Evolutionary conservation across 495 filamentous ascomycete genomes (phyloP).

Genomic region (Pyrenopolyporus hunteri): DNA sequence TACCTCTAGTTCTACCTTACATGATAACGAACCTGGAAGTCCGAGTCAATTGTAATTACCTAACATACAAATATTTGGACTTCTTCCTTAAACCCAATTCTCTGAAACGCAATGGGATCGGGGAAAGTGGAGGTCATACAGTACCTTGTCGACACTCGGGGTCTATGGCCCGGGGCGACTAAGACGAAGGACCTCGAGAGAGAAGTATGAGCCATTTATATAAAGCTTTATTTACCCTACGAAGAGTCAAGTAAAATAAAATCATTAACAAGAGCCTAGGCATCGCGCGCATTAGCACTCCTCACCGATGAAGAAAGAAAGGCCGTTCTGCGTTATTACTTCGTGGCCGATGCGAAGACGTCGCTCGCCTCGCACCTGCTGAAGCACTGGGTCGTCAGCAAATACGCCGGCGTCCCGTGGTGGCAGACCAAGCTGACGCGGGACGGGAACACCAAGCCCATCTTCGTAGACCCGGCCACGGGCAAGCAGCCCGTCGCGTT

Average conservation of each 20-base stretch:
- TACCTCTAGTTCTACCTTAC: no score
- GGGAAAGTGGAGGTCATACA: slow-evolving; percentile 44
- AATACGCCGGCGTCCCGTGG: slow-evolving; percentile 71
- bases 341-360: slow-evolving; percentile 69
- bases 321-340: slow-evolving; percentile 62
- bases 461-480: slow-evolving; percentile 45
- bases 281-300: slow-evolving; percentile 61
- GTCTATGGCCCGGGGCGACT: slow-evolving; percentile 50
- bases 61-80: background rate
- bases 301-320: slow-evolving; percentile 58
- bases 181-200: slow-evolving; percentile 48
- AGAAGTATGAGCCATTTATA: slow-evolving; percentile 44
- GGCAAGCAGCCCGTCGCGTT: slow-evolving; percentile 64
- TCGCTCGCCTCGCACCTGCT: slow-evolving; percentile 75
- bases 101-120: slow-evolving; percentile 30
- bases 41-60: background rate
- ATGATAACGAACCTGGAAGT: no score
- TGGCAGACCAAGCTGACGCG: slow-evolving; percentile 63
- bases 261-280: slow-evolving; percentile 44
- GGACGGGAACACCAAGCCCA: slow-evolving; percentile 68
- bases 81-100: background rate
- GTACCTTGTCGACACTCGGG: slow-evolving; percentile 56
- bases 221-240: background rate
- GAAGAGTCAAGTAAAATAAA: background rate
- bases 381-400: slow-evolving; percentile 75